Percentiles rank a stretch among this genome's conserved stretches.
phyloP scores from a whole-genome alignment of 2,329 filamentous ascomycete genomes.

The Fusarium kyushuense region DNA sequence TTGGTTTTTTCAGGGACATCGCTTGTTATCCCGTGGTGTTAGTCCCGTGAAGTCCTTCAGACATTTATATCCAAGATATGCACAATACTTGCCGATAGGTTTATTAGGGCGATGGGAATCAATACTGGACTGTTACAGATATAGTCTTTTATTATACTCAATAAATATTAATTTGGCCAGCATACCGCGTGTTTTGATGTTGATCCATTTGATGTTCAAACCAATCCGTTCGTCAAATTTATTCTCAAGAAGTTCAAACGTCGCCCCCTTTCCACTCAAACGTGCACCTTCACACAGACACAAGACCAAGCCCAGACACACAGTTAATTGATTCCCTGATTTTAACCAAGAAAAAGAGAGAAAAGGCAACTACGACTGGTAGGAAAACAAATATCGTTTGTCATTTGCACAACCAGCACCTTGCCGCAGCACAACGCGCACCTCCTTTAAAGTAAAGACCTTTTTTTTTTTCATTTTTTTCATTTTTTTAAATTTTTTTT shows the following conservation, averaged over 20 bases:
- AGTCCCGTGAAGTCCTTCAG: conserved; percentile 48
- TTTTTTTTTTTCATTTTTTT: too few relatives aligned
- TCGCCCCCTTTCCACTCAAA: background rate
- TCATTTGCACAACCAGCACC: background rate
- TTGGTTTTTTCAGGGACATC: conserved; percentile 49
- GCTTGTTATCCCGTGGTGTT: conserved; percentile 41
- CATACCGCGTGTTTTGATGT: background rate
- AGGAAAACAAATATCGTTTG: background rate
- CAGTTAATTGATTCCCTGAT: background rate
- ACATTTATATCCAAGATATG: conserved; percentile 27
- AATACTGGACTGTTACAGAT: background rate
- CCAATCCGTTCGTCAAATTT: background rate
- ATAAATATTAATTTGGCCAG: background rate
- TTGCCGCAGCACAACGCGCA: background rate
- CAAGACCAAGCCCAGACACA: background rate
- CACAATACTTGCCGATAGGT: background rate
- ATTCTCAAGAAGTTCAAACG: background rate
- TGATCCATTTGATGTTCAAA: background rate
- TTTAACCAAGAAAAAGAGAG: background rate
- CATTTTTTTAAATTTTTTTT: too few relatives aligned
- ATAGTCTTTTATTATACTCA: background rate
- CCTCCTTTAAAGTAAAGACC: background rate
- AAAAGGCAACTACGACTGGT: background rate
- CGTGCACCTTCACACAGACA: too few relatives aligned
- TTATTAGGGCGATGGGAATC: background rate